phyloP scores from a whole-genome alignment of 495 filamentous ascomycete species.

The Penicillium robsamsonii region DNA sequence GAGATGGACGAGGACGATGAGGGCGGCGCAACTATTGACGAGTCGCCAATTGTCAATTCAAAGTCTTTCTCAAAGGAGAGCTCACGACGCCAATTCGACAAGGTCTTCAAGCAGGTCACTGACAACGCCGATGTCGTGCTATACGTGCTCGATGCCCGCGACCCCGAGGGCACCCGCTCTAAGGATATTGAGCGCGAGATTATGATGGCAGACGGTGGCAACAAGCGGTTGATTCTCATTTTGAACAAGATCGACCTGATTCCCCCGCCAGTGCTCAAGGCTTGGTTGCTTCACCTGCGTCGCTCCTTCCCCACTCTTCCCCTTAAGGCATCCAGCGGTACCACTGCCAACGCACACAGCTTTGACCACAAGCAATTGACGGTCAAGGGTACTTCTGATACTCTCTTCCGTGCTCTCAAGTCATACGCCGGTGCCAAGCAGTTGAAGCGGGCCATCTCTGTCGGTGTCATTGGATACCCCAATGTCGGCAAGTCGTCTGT shows the following conservation, averaged over 20 bases:
- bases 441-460: slow-evolving; percentile 83
- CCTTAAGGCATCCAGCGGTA: slow-evolving; percentile 78
- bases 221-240: slow-evolving; percentile 87
- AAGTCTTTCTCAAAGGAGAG: slow-evolving; percentile 55
- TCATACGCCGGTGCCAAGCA: slow-evolving; percentile 80
- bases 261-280: slow-evolving; percentile 74
- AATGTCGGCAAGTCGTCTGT: slow-evolving; percentile 98
- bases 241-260: slow-evolving; percentile 97
- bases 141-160: slow-evolving; percentile 91
- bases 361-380: slow-evolving; percentile 92
- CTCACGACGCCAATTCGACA: slow-evolving; percentile 86
- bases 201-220: slow-evolving; percentile 77
- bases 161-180: slow-evolving; percentile 88
- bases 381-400: slow-evolving; percentile 78
- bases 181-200: slow-evolving; percentile 86
- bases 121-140: slow-evolving; percentile 86
- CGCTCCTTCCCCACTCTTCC: slow-evolving; percentile 92
- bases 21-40: slow-evolving; percentile 27
- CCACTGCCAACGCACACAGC: slow-evolving; percentile 80
- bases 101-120: slow-evolving; percentile 94
- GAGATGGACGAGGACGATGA: slow-evolving; percentile 49
- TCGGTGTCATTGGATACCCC: slow-evolving; percentile 94
- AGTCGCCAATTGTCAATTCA: slow-evolving; percentile 30
- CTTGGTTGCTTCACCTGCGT: slow-evolving; percentile 81
- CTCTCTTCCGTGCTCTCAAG: slow-evolving; percentile 89